Base-by-base conservation (phyloP, 129 eudicot genomes). In the Centaurea solstitialis region DNA sequence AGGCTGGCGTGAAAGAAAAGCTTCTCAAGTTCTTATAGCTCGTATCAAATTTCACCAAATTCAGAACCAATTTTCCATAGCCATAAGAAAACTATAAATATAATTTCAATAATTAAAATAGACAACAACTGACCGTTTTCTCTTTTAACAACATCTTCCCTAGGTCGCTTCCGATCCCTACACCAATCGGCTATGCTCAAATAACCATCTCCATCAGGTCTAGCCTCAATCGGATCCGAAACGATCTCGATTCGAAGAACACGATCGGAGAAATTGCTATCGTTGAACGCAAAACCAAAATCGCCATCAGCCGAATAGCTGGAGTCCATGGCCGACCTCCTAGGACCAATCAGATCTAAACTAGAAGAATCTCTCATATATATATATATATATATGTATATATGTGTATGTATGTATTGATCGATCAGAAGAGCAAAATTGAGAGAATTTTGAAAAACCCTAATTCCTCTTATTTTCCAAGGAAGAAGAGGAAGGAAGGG, bases 181-280 rank as follows among this genome's bases (percentile, higher is more conserved):
- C 79, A 87, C 95, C 92, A 85, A 78, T 88, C 89, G 9, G 87
- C 73, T n/a, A 89, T 62, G 57, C 77, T 79, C 12, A 22, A 28
- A 68, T 81, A 74, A 5, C 76, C 87, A 5, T 85, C 89, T 20
- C 73, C 64, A 39, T 76, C 86, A 11, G 85, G 26, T 53, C 78
- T 79, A 65, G 75, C 35, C 0, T 75, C 87, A 18, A 71, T 38
- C 13, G 69, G 70, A 17, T 88, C 97, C 4, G 92, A 75, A 22
- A 90, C 12, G 39, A 94, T 92, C 86, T 92, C 92, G 64, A 94
- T 87, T 62, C 82, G 53, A 17, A 94, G 83, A 45, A 83, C 23
- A 47, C 97, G 85, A 81, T 94, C 98, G 57, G 96, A 94, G 85
- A 94, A 94, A 79, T 92, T 94, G 75, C 76, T 84, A 62, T 94